These are phyloP conservation scores for Tripterygium wilfordii DNA, from an alignment of 177 flowering plant genomes.

Conservation along the genomic window DNA sequence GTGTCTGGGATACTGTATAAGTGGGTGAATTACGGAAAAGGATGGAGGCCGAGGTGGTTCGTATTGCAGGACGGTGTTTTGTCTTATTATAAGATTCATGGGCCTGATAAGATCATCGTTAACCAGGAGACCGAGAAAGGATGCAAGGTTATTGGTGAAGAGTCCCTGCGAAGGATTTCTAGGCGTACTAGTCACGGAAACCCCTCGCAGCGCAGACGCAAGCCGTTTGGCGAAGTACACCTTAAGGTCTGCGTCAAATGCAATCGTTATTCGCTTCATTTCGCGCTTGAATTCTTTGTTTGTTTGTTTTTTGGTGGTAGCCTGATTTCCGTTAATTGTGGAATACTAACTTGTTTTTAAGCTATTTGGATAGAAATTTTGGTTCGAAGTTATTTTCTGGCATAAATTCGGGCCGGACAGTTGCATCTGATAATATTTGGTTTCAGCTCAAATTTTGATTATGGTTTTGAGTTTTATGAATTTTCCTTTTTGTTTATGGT, in stretches of 20 bases:
- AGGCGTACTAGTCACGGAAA: constrained; percentile 7
- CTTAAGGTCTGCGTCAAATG: constrained; percentile 55
- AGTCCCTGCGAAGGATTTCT: constrained; percentile 42
- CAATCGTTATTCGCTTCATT: background rate
- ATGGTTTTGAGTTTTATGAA: too few relatives aligned
- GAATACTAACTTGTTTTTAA: too few relatives aligned
- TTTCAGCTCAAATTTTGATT: too few relatives aligned
- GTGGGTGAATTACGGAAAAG: constrained; percentile 97
- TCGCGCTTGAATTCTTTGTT: background rate
- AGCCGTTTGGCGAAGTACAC: constrained; percentile 89
- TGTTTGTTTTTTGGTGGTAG: too few relatives aligned
- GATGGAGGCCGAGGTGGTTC: constrained; percentile 94
- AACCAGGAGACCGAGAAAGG: constrained; percentile 73
- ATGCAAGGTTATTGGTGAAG: constrained; percentile 80
- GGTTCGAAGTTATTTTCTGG: too few relatives aligned
- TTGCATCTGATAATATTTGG: too few relatives aligned
- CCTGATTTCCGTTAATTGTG: too few relatives aligned
- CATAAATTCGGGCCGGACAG: too few relatives aligned
- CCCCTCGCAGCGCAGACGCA: constrained; percentile 32
- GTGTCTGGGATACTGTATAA: constrained; percentile 68
- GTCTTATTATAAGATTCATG: constrained; percentile 87
- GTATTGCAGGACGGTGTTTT: constrained; percentile 85
- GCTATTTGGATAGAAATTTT: too few relatives aligned
- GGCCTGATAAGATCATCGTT: constrained; percentile 67
- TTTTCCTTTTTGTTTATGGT: too few relatives aligned